These are phyloP conservation scores for Glaciozyma antarctica DNA, from an alignment of 768 basidiomycete species.

Conservation along the genomic window DNA sequence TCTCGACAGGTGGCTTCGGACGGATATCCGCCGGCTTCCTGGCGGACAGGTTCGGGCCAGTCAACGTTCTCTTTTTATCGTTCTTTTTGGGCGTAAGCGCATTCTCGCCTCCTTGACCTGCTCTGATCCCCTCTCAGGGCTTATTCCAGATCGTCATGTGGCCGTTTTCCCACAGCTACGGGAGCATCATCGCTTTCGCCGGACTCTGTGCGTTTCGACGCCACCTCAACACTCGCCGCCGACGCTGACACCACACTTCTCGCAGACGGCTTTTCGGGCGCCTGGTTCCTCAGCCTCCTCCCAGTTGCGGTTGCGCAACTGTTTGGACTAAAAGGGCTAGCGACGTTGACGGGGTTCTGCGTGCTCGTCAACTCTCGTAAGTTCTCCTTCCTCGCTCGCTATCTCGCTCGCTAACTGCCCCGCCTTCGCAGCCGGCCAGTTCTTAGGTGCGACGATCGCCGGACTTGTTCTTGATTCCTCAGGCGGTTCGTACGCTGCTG, in stretches of 20 bases:
- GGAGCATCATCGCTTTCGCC: not conserved
- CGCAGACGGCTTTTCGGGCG: not conserved
- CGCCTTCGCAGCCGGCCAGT: not conserved
- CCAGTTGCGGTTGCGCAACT: not conserved
- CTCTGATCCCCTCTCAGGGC: not conserved
- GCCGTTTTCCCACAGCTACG: not conserved
- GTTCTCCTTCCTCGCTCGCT: not conserved
- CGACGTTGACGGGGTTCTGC: not conserved
- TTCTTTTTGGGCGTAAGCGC: not conserved
- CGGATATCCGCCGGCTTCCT: not conserved
- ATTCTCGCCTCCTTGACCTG: not conserved
- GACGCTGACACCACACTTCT: not conserved
- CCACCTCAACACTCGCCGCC: not conserved
- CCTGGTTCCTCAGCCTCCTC: not conserved
- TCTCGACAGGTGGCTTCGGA: not conserved
- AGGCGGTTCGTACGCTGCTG: not conserved
- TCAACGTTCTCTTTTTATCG: not conserved
- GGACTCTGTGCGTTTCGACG: not conserved
- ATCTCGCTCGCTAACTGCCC: not conserved
- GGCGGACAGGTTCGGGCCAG: not conserved
- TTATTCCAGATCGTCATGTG: not conserved
- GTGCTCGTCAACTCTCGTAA: not conserved
- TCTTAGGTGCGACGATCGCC: not conserved
- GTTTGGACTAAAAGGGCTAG: not conserved
- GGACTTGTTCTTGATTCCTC: not conserved